These are phyloP conservation scores for Jatropha curcas DNA, from an alignment of 345 rosid species.

Conservation along the genomic window DNA sequence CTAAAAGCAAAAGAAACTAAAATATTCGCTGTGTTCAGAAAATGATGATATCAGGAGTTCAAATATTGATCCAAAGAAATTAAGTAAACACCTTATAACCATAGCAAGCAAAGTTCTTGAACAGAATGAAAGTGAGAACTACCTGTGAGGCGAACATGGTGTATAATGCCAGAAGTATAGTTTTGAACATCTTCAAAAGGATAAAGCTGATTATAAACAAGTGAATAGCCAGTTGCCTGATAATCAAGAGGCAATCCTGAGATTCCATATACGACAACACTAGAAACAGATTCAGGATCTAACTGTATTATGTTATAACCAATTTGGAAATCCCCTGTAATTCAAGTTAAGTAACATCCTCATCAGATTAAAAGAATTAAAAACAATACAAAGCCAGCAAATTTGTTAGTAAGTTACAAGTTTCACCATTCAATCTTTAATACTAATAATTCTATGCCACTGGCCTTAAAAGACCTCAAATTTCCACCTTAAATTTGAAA, in stretches of 20 bases:
- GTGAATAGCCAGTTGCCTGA: conserved; percentile 52
- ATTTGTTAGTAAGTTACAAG: background rate
- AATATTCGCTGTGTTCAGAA: background rate
- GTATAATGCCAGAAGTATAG: conserved; percentile 88
- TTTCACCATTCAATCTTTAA: background rate
- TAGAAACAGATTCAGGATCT: conserved; percentile 53
- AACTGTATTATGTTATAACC: conserved; percentile 50
- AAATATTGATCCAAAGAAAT: background rate
- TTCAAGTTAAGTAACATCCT: background rate
- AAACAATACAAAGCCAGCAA: conserved; percentile 1
- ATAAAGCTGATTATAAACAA: conserved; percentile 62
- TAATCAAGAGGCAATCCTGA: conserved; percentile 18
- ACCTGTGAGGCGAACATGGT: conserved; percentile 74
- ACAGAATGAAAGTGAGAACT: conserved; percentile 4
- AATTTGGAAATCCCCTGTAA: conserved; percentile 61
- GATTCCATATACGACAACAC: conserved; percentile 64
- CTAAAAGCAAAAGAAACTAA: background rate
- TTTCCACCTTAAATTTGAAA: background rate
- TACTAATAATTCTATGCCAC: background rate
- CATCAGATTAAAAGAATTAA: background rate
- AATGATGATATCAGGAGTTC: background rate
- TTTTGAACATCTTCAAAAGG: conserved; percentile 51
- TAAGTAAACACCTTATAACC: no score
- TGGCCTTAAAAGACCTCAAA: background rate
- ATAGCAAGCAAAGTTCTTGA: background rate